Percentiles rank a stretch among this genome's conserved stretches.
Evolutionary conservation across 1,284 basidiomycete genomes (phyloP).

Genomic region (Papiliotrema nemorosa): DNA sequence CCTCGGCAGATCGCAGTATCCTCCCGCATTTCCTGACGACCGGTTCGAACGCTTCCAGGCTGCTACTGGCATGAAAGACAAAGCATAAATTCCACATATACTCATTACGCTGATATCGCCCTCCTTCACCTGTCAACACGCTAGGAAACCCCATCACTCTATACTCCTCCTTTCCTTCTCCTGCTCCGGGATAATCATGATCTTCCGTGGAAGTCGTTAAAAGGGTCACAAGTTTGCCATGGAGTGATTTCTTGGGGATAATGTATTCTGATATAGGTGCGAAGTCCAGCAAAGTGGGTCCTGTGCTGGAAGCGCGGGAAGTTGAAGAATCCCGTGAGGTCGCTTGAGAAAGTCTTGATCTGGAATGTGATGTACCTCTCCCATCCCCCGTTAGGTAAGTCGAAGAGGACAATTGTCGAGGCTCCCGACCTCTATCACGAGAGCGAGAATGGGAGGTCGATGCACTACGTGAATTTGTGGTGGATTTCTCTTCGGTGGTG

Average conservation of each 20-base stretch:
- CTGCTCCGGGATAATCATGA: no score
- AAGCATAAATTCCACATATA: slow-evolving; percentile 96
- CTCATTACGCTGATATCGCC: slow-evolving; percentile 73
- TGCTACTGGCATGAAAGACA: slow-evolving; percentile 83
- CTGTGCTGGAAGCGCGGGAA: background rate
- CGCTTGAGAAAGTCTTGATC: background rate
- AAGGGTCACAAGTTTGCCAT: slow-evolving; percentile 76
- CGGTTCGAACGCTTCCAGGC: slow-evolving; percentile 91
- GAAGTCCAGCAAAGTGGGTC: slow-evolving; percentile 72
- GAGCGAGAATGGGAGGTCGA: no score
- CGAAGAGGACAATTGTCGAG: background rate
- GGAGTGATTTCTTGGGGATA: slow-evolving; percentile 81
- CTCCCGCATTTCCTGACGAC: slow-evolving; percentile 91
- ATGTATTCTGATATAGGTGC: slow-evolving; percentile 88
- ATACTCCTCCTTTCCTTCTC: slow-evolving; percentile 49
- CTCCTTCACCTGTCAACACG: slow-evolving; percentile 56
- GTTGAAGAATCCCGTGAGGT: background rate
- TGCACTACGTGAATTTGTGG: slow-evolving; percentile 1
- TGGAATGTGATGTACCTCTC: background rate
- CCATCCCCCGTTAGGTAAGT: background rate
- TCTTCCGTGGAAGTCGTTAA: no score
- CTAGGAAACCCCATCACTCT: slow-evolving; percentile 87
- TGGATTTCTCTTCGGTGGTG: slow-evolving; percentile 21
- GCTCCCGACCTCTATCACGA: background rate
- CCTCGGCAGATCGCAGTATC: slow-evolving; percentile 82